phyloP scores from a whole-genome alignment of 2,329 filamentous ascomycete genomes.

The Fusarium buxicola region DNA sequence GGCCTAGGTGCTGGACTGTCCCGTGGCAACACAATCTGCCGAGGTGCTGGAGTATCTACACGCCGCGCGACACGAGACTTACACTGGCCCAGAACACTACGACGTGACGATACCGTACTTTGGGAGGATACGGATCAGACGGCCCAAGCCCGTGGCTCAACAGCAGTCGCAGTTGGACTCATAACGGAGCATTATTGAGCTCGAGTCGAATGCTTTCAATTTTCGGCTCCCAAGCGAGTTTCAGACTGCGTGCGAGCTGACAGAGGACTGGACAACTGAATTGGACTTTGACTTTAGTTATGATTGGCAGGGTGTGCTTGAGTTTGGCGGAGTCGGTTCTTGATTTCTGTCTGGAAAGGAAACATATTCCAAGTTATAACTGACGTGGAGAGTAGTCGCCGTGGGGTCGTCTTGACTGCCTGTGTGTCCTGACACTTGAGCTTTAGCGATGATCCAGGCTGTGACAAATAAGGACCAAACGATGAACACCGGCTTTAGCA shows the following conservation, averaged over 20 bases:
- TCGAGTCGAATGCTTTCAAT: slow-evolving; percentile 17
- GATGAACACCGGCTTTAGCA: too few relatives aligned
- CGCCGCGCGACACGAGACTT: slow-evolving; percentile 10
- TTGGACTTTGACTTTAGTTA: slow-evolving; percentile 5
- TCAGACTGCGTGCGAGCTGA: slow-evolving; percentile 11
- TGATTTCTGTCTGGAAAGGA: neutral
- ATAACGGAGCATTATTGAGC: neutral
- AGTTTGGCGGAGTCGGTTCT: neutral
- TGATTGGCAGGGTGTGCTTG: slow-evolving; percentile 16
- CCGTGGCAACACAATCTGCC: slow-evolving; percentile 12
- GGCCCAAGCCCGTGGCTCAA: neutral
- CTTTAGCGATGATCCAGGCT: too few relatives aligned
- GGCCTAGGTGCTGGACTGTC: slow-evolving; percentile 1
- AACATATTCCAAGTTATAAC: too few relatives aligned
- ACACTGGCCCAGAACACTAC: neutral
- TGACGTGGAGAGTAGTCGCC: too few relatives aligned
- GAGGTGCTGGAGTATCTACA: slow-evolving; percentile 20
- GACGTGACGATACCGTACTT: slow-evolving; percentile 29
- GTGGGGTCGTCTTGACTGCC: too few relatives aligned
- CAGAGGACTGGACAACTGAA: slow-evolving; percentile 14
- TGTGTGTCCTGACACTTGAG: too few relatives aligned
- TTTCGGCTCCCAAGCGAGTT: slow-evolving; percentile 6
- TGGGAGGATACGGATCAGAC: slow-evolving; percentile 20
- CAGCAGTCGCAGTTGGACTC: neutral
- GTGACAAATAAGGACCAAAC: too few relatives aligned